These are phyloP conservation scores for Cytospora piceicola DNA, from an alignment of 2,329 filamentous ascomycete genomes.

Conservation along the genomic window DNA sequence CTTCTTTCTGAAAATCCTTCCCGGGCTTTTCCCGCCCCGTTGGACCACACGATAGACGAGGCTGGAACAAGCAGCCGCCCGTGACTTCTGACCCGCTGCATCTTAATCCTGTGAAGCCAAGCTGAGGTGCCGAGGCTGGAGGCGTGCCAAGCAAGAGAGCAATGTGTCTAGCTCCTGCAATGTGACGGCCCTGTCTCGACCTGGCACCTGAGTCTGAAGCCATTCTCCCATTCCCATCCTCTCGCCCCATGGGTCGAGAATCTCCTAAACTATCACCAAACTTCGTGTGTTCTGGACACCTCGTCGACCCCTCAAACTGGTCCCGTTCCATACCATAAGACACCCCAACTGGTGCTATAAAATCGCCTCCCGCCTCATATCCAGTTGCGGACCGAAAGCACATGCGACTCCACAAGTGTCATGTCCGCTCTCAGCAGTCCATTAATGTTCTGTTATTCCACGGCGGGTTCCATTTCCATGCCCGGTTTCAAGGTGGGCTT, in stretches of 20 bases:
- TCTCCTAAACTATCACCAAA: not conserved
- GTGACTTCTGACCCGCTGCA: conserved; percentile 12
- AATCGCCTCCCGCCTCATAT: not conserved
- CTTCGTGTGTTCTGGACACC: not conserved
- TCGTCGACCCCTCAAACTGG: not conserved
- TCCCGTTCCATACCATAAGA: not conserved
- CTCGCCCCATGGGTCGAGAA: not conserved
- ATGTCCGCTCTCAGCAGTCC: not conserved
- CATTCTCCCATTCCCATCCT: not conserved
- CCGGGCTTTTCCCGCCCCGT: not conserved
- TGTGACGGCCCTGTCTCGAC: not conserved
- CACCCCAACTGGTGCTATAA: conserved; percentile 1
- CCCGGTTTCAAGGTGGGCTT: not conserved
- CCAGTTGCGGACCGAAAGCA: not conserved
- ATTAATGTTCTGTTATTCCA: not conserved
- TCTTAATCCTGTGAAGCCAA: conserved; percentile 19
- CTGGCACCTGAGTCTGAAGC: conserved; percentile 22
- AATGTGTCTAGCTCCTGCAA: conserved; percentile 4
- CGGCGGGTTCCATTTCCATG: not conserved
- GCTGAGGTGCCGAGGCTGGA: conserved; percentile 10
- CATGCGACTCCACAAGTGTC: not conserved
- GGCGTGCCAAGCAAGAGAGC: conserved; percentile 6
- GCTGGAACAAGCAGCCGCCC: conserved; percentile 7
- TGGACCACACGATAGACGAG: conserved; percentile 5
- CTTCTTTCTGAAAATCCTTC: not conserved